Conservation (phyloP, 306 rosid genomes). For the Lagenaria siceraria region DNA sequence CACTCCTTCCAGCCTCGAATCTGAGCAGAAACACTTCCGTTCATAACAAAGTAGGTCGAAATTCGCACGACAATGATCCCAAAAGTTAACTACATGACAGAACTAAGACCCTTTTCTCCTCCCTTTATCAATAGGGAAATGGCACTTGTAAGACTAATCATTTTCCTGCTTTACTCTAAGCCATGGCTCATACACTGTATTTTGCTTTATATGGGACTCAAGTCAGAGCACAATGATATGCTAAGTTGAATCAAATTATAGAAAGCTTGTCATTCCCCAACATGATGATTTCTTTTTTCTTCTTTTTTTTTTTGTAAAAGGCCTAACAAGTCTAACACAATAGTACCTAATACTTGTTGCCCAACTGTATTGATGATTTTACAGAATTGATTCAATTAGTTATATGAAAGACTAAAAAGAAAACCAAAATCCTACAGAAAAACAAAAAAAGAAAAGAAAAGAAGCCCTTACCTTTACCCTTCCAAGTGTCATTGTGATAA, state of each 20-base stretch:
- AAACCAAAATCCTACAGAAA: background rate
- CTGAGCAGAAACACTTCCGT: slow-evolving; percentile 27
- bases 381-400: background rate
- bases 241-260: background rate
- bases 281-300: background rate
- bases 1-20: slow-evolving; percentile 93
- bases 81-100: background rate
- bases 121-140: too few relatives aligned
- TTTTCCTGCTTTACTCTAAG: background rate
- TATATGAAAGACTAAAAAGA: background rate
- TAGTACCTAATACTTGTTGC: too few relatives aligned
- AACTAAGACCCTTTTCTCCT: background rate
- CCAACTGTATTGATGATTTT: too few relatives aligned
- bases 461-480: slow-evolving; percentile 58
- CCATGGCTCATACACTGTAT: background rate
- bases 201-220: background rate
- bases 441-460: background rate
- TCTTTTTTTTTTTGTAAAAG: too few relatives aligned
- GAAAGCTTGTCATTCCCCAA: background rate
- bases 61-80: background rate
- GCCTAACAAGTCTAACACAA: too few relatives aligned
- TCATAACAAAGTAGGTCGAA: background rate
- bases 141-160: background rate
- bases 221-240: background rate
- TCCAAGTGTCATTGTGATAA: slow-evolving; percentile 86